Evolutionary conservation across 768 basidiomycete species (phyloP).

Genomic region (Calvatia gigantea): DNA sequence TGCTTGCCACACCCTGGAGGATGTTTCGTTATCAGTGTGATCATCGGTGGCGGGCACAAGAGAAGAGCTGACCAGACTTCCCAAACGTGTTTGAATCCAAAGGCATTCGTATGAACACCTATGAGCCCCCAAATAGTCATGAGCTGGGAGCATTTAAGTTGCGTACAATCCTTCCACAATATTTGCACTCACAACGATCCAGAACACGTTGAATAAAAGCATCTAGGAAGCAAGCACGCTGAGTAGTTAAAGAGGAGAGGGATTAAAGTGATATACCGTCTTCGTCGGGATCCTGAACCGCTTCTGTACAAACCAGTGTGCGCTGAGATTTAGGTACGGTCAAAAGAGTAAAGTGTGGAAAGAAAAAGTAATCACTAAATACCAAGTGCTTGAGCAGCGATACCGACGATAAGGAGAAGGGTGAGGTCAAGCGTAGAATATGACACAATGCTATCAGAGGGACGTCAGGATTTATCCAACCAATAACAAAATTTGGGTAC

Average conservation of each 20-base stretch:
- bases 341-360: background rate
- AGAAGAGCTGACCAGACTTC: conserved; percentile 58
- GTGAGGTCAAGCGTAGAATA: conserved; percentile 75
- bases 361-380: conserved; percentile 51
- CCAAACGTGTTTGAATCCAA: conserved; percentile 84
- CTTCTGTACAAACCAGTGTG: conserved; percentile 71
- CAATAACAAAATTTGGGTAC: conserved; percentile 25
- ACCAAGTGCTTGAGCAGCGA: conserved; percentile 60
- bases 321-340: conserved; percentile 26
- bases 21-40: background rate
- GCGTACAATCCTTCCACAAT: background rate
- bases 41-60: background rate
- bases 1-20: conserved; percentile 58
- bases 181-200: conserved; percentile 52
- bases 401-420: conserved; percentile 61
- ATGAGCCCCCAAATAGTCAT: conserved; percentile 73
- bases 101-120: conserved; percentile 68
- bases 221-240: conserved; percentile 38
- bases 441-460: conserved; percentile 48
- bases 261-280: conserved; percentile 31
- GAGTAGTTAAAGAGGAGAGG: background rate
- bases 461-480: background rate
- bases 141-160: conserved; percentile 32
- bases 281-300: conserved; percentile 62
- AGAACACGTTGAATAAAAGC: conserved; percentile 67